Evolutionary conservation across 2,329 filamentous ascomycete species (phyloP), one percentile per base, ranked within the genome.

Genomic region (Lasiodiplodia sp.): DNA sequence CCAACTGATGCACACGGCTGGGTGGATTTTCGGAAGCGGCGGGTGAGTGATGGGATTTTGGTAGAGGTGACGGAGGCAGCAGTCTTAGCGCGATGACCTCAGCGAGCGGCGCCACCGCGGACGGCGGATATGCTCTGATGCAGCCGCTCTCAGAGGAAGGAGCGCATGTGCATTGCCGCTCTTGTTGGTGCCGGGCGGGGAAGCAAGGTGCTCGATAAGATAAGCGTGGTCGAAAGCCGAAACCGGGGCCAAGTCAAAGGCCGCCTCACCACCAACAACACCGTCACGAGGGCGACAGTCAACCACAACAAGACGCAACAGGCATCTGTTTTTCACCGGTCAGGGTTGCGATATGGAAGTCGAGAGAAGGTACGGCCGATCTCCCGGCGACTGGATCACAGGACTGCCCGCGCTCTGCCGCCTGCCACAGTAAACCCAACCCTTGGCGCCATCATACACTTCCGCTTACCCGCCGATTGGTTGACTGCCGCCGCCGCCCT

Each of bases 341-440:
- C 60, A 52, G 4, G 60, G 8, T 18, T 8, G 8, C 18, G 23
- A 5, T 16, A n/a, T n/a, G 25, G n/a, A 38, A 6, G 60, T 40
- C n/a, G 5, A 52, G n/a, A 52, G 60, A 38, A 64, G 47, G n/a
- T 34, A 34, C 11, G 38, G 60, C 60, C 60, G 60, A 64, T 53
- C 60, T 64, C 60, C 60, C 60, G 60, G 44, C 47, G 28, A n/a
- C 60, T 31, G 5, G 60, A 38, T 28, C 60, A 49, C 60, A 64
- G 28, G 47, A 52, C 31, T 52, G 60, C 37, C 47, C 47, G 44
- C 28, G 47, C 60, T 64, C 47, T 52, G 47, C 60, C 60, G 47
- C 60, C 28, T 38, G 38, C 16, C 40, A 18, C 21, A 18, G 31
- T 34, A 34, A 34, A 34, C 31, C 31, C 31, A 34, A 34, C 37